phyloP scores from a whole-genome alignment of 345 rosid species.

The Laguncularia racemosa region DNA sequence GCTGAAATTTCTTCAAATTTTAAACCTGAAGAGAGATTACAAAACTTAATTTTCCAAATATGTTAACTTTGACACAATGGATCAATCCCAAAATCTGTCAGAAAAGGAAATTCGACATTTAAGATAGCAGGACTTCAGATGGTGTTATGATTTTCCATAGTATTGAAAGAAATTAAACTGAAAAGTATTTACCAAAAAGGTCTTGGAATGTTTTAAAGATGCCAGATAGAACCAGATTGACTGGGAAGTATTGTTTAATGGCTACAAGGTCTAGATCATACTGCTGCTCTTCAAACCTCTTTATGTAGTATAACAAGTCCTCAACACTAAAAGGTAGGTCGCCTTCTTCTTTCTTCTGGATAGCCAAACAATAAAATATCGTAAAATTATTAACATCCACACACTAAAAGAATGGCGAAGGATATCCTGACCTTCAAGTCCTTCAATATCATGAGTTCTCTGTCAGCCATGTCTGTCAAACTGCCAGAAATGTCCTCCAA shows the following conservation, averaged over 20 bases:
- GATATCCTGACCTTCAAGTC: constrained; percentile 61
- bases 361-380: constrained; percentile 7
- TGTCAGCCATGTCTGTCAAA: constrained; percentile 59
- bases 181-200: constrained; percentile 59
- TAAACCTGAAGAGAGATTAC: constrained; percentile 41
- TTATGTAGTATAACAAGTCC: constrained; percentile 75
- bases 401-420: constrained; percentile 9
- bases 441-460: constrained; percentile 67
- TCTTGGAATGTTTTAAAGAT: constrained; percentile 84
- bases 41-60: background rate
- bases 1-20: constrained; percentile 67
- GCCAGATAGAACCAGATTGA: constrained; percentile 78
- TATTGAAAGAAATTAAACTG: too few species aligned
- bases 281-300: constrained; percentile 70
- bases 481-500: constrained; percentile 78
- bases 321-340: constrained; percentile 73
- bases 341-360: constrained; percentile 89
- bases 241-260: constrained; percentile 73
- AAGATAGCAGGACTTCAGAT: too few species aligned
- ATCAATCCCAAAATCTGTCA: too few species aligned
- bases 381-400: constrained; percentile 11
- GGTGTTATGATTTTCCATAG: too few species aligned
- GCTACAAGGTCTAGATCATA: constrained; percentile 77
- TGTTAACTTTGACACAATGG: too few species aligned
- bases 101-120: too few species aligned